Evolutionary conservation across 1,284 basidiomycete genomes (phyloP).

Genomic region (Sanghuangporus sanghuang): DNA sequence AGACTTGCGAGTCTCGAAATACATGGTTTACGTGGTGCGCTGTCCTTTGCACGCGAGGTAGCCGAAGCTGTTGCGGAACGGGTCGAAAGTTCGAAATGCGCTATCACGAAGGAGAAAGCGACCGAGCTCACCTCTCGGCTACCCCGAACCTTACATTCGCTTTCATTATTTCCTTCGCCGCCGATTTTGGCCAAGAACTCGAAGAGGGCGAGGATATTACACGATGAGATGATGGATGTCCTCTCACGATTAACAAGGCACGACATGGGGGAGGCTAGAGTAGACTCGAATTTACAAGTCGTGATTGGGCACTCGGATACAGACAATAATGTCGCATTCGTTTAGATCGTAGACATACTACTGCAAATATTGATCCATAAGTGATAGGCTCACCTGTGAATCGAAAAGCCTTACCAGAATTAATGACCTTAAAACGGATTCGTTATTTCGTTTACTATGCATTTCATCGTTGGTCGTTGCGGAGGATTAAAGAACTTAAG

Average conservation of each 20-base stretch:
- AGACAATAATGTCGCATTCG: too few species aligned
- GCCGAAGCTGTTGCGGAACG: not conserved
- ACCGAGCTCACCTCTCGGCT: not conserved
- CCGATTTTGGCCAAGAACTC: not conserved
- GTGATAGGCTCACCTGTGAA: not conserved
- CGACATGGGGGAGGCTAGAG: not conserved
- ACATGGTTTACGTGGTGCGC: not conserved
- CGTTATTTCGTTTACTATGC: too few species aligned
- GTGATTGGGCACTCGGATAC: not conserved
- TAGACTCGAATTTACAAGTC: not conserved
- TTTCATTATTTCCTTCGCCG: not conserved
- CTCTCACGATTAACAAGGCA: not conserved
- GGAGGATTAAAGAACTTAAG: too few species aligned
- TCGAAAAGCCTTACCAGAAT: not conserved
- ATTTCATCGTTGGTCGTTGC: too few species aligned
- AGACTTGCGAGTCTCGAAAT: not conserved
- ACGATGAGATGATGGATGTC: not conserved
- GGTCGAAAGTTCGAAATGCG: not conserved
- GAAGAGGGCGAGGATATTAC: not conserved
- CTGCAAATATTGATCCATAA: not conserved
- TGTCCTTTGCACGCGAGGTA: slow-evolving; percentile 1
- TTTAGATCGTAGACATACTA: too few species aligned
- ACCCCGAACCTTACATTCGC: not conserved
- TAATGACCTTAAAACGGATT: too few species aligned
- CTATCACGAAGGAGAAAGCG: not conserved